Base-by-base conservation (phyloP, 2,329 filamentous ascomycete species). In the Mollisia scopiformis region DNA sequence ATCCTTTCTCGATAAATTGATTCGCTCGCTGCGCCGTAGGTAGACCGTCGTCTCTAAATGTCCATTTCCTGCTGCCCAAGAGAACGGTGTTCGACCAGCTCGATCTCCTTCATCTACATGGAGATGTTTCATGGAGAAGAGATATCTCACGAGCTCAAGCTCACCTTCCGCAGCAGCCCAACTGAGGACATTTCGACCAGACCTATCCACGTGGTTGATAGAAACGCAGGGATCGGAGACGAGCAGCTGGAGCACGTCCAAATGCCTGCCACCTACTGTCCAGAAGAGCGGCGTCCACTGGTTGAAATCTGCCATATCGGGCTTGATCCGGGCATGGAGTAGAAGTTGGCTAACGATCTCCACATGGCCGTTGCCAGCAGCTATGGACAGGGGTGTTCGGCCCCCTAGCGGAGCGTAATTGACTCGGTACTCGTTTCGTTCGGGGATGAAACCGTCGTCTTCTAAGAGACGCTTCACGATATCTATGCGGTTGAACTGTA, bases 151-250 rank as follows among this genome's bases (percentile, higher is more conserved):
- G 14, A 68, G 52, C 19, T 68, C 62, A 30, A 58, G 55, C 46
- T 64, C 64, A 7, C 73, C 74, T 51, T 71, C 70, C 5, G 69
- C 69, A 28, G 73, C 72, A 1, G 74, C 74, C 73, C 73, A 75
- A n/a, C 73, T 75, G 28, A 75, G 47, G 4, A 71, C 67, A 47
- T 72, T 74, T 58, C 74, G 72, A 21, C 73, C 71, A 30, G 35
- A 43, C 55, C 68, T 69, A 55, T 76, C 74, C 5, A 67, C 62
- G 33, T 74, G 71, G 58, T 76, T 75, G 39, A 73, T 51, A 37
- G 74, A 61, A 2, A 75, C 55, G 1, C 62, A 59, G 19, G 54
- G 46, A 21, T 69, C 65, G 14, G 61, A 58, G 13, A 71, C 43
- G n/a, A 77, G 64, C 8, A 56, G 7, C 14, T 63, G 61, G 33